Evolutionary conservation across 805 yeast species (phyloP), one percentile per base, ranked within the genome.

Genomic region (Kuraishia floccosa): DNA sequence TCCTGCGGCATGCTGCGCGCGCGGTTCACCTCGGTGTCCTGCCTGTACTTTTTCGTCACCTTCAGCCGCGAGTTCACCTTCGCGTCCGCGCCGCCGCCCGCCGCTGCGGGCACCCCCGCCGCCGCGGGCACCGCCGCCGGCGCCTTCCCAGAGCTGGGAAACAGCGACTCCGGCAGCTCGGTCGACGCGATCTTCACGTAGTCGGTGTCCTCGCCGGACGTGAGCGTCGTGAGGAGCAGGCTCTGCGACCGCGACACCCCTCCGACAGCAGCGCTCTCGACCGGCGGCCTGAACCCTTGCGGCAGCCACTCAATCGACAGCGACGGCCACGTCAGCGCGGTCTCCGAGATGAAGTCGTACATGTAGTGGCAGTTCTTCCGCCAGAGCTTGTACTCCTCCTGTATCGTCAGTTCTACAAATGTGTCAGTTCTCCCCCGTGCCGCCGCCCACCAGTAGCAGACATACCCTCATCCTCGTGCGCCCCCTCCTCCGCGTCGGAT

Each of bases 281-380:
- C 38, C 29, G 35, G 43, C 35, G 33, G 51, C 7, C 30, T 37
- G 27, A 49, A 46, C 18, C 34, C 39, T 4, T 56, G 58, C 0
- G 86, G 87, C 6, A 78, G 50, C 87, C 91, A 82, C 51, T 82
- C 83, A 4, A 79, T 65, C 1, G 89, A 76, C 30, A 82, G 58
- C 3, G 87, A 76, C 2, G 94, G 93, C 93, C 93, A 82, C 9
- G 76, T 70, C 27, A 82, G 55, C 3, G 80, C 83, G 0, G 89
- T 78, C 46, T 82, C 91, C 30, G 80, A 72, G 20, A 82, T 84
- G 47, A 77, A 81, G 43, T 81, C 86, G 41, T 82, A 82, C 91
- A 82, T 80, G 42, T 65, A 73, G 9, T 82, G 77, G 40, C 87
- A 81, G 44, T 80, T 82, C 45, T 80, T 72, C 36, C 83, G 65